phyloP scores from a whole-genome alignment of 2,329 filamentous ascomycete species.

The Penicillium hordei region DNA sequence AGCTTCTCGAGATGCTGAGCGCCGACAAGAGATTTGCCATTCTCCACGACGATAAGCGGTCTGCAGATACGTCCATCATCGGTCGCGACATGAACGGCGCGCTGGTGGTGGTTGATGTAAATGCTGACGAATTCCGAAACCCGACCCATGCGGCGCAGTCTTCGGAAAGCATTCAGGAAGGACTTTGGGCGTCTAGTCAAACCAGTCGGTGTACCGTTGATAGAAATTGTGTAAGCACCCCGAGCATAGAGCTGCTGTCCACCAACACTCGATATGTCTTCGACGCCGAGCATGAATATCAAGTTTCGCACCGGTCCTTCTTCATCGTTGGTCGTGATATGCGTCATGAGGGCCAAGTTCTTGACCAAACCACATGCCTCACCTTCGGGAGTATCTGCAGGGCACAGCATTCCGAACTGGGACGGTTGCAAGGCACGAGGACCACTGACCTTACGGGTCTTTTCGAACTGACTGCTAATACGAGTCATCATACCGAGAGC shows the following conservation, averaged over 20 bases:
- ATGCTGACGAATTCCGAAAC: conserved; percentile 97
- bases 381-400: conserved; percentile 96
- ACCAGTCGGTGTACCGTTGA: conserved; percentile 93
- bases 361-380: conserved; percentile 98
- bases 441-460: conserved; percentile 93
- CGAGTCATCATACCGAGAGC: conserved; percentile 99
- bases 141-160: conserved; percentile 81
- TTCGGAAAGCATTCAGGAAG: conserved; percentile 82
- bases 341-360: conserved; percentile 97
- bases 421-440: conserved; percentile 94
- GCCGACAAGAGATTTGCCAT: conserved; percentile 77
- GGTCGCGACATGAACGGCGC: conserved; percentile 89
- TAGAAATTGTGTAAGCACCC: conserved; percentile 84
- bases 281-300: conserved; percentile 81
- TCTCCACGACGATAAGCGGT: conserved; percentile 92
- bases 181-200: conserved; percentile 81
- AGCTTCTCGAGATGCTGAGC: conserved; percentile 75
- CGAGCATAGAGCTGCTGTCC: conserved; percentile 83
- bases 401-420: conserved; percentile 97
- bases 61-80: conserved; percentile 96
- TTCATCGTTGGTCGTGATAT: conserved; percentile 95
- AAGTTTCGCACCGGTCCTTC: conserved; percentile 85
- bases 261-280: conserved; percentile 74
- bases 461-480: conserved; percentile 98
- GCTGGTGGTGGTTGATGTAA: conserved; percentile 90